phyloP scores from a whole-genome alignment of 2,329 filamentous ascomycete species.

The Trichoderma citrinoviride region DNA sequence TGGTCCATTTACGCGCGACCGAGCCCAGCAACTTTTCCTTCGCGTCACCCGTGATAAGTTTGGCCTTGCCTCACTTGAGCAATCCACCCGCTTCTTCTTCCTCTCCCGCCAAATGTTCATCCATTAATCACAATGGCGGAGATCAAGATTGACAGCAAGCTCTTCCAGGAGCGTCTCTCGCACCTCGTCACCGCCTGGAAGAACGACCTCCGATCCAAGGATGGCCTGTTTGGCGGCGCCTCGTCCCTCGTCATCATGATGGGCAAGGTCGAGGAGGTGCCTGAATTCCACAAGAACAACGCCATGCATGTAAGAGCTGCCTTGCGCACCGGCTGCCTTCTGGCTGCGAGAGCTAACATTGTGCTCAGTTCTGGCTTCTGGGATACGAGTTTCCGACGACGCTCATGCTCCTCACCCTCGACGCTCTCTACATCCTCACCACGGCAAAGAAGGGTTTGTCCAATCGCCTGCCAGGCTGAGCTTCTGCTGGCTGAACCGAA shows the following conservation, averaged over 20 bases:
- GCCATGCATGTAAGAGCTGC: constrained; percentile 75
- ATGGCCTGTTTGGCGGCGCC: constrained; percentile 80
- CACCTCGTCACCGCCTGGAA: constrained; percentile 92
- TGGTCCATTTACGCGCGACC: constrained; percentile 40
- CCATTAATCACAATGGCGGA: constrained; percentile 60
- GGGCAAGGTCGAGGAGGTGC: constrained; percentile 89
- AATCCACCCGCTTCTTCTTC: background rate
- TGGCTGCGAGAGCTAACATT: background rate
- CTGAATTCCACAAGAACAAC: constrained; percentile 91
- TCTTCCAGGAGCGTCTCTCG: constrained; percentile 90
- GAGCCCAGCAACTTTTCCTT: constrained; percentile 35
- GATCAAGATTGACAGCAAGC: constrained; percentile 91
- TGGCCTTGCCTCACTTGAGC: no score
- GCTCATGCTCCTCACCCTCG: constrained; percentile 85
- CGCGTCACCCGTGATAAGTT: constrained; percentile 34
- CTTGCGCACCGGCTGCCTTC: background rate
- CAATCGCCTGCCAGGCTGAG: constrained; percentile 32
- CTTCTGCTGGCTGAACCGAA: background rate
- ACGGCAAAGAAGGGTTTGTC: constrained; percentile 91
- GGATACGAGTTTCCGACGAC: constrained; percentile 98
- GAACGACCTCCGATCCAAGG: constrained; percentile 84
- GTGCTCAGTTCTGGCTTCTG: constrained; percentile 84
- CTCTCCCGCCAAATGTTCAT: constrained; percentile 28
- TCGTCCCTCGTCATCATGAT: constrained; percentile 86
- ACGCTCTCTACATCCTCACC: constrained; percentile 87